Base-by-base conservation (phyloP, 2,329 filamentous ascomycete species). In the Phialophora verrucosa region DNA sequence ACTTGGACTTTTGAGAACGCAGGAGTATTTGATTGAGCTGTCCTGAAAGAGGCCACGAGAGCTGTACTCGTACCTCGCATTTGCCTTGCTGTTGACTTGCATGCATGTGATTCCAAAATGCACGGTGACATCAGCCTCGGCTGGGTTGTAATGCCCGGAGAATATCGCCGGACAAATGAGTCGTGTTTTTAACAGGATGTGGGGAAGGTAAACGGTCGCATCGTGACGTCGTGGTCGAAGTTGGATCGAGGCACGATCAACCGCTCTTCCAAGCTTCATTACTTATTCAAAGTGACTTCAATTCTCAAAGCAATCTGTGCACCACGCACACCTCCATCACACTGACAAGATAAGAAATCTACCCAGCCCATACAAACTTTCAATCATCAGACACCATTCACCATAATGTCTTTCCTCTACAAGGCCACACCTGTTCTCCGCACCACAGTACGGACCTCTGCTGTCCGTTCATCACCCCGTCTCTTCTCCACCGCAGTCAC, bases 401-500 rank as follows among this genome's bases (percentile, higher is more conserved):
- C 58, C 66, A 75, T 62, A 53, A 79, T 80, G 78, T 78, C 77
- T 55, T 77, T 76, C 68, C 69, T 79, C 70, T 69, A 72, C 53
- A 77, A 76, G 66, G 7, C 71, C 72, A 66, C 64, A 67, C 51
- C 76, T 38, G 51, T 75, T 59, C 67, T 75, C 51, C 73, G 74
- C 64, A 70, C 72, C 20, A 62, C 75, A 25, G 61, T 68, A 55
- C 56, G 68, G 62, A 57, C 63, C 4, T 62, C 70, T 60, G 54
- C 63, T 57, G 49, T 63, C 47, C 62, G 63, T 35, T 69, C 70
- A 53, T 68, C 71, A 31, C 61, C 73, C 51, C 64, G 71, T 57
- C 66, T 73, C 51, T 85, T 89, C 79, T 84, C 83, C 74, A 87
- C 84, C 67, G 83, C 85, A 11, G 74, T 79, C 47, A 71, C 71